Base-by-base conservation (phyloP, 768 basidiomycete species). In the Kwoniella bestiolae region DNA sequence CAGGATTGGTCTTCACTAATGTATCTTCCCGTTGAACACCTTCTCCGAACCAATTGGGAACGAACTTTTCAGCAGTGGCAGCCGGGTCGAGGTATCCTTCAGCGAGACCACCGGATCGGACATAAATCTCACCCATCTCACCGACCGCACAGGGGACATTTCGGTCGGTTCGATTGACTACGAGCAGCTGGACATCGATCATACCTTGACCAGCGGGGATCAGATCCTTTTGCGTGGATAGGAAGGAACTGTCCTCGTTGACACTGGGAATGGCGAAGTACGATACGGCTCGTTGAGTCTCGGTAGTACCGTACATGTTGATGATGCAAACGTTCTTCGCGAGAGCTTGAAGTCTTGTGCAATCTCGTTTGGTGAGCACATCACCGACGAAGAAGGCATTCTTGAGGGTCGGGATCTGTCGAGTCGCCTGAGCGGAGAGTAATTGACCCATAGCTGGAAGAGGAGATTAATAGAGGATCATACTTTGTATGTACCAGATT, bases 281-380 rank as follows among this genome's bases (percentile, higher is more conserved):
- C 23, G 94, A 97, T 9, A 99, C 96, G 2, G 96, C 96, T 57
- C 96, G 91, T 80, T 99, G 96, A 7, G 96, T 98, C 82, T 99
- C 96, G 23, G 96, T 99, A 6, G 96, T 98, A 16, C 96, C 96
- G 80, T 97, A 99, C 96, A 99, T 99, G 85, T 99, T 99, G 82
- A 98, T 89, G 78, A 99, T 97, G 34, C 88, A 85, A 14, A 94
- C 93, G 73, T 98, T 96, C 12, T 87, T 83, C 2, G 95, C 96
- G 52, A 99, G 88, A 2, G 91, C 85, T 80, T 99, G 96, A 2
- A 99, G 86, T 35, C 96, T 91, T 45, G 90, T 87, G 75, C 95
- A 98, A 80, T 99, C 96, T 47, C 96, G 91, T 82, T 98, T 99
- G 66, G 96, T 98, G 60, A 99, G 88, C 46, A 98, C 88, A 78